These are phyloP conservation scores for Cucumis sativus DNA, from an alignment of 306 rosid genomes.

Conservation along the genomic window DNA sequence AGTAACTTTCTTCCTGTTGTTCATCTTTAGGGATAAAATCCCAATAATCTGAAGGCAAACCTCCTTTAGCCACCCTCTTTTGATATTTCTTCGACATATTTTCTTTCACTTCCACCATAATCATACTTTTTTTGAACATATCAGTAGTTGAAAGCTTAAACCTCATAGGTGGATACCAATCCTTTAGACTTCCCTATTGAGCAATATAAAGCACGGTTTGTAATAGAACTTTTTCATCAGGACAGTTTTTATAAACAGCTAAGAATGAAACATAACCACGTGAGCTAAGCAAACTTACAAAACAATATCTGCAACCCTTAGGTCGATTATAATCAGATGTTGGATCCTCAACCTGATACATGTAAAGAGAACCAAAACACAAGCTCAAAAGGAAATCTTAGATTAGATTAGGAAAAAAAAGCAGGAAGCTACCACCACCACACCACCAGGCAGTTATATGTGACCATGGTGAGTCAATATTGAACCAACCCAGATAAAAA, in stretches of 20 bases:
- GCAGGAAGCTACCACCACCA: neutral
- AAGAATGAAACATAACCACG: neutral
- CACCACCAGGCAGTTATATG: neutral
- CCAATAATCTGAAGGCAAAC: constrained; percentile 69
- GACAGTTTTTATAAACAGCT: neutral
- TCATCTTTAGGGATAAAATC: constrained; percentile 53
- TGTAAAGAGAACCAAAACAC: neutral
- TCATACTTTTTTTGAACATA: constrained; percentile 46
- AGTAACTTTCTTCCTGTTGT: constrained; percentile 45
- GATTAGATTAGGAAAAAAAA: neutral
- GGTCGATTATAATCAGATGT: constrained; percentile 15
- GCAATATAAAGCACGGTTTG: constrained; percentile 17
- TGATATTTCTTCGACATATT: constrained; percentile 17
- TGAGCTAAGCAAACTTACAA: constrained; percentile 44
- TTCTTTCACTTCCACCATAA: constrained; percentile 54
- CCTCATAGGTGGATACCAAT: constrained; percentile 54
- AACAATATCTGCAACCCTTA: constrained; percentile 62
- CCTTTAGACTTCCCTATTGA: constrained; percentile 41
- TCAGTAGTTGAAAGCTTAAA: constrained; percentile 70
- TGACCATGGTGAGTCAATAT: neutral
- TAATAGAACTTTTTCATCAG: neutral
- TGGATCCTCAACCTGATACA: constrained; percentile 39
- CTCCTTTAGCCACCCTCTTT: constrained; percentile 22
- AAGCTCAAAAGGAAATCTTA: neutral
- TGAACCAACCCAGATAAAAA: neutral